These are phyloP conservation scores for Colletotrichum sp. DNA, from an alignment of 2,329 filamentous ascomycete genomes.

Conservation along the genomic window DNA sequence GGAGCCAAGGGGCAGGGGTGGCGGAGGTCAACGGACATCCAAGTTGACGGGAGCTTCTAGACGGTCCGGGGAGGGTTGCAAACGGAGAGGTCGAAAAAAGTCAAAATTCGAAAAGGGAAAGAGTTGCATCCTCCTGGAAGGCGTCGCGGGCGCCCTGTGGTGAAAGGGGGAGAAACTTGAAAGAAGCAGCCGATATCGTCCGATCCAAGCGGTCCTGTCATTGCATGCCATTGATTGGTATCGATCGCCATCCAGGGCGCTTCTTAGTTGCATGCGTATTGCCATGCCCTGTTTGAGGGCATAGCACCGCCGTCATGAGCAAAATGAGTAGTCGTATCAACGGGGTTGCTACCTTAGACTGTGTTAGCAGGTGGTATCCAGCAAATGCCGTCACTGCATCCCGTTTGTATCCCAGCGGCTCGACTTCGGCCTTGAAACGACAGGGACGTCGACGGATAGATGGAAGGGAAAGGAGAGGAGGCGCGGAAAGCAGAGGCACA, in stretches of 20 bases:
- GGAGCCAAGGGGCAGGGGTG: slow-evolving; percentile 9
- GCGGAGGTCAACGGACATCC: background rate
- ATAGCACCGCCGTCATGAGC: background rate
- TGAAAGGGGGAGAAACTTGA: background rate
- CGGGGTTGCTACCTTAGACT: background rate
- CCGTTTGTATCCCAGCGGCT: background rate
- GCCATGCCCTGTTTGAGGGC: background rate
- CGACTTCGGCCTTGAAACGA: background rate
- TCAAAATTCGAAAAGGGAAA: slow-evolving; percentile 19
- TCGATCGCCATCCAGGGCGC: slow-evolving; percentile 10
- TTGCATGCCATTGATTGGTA: background rate
- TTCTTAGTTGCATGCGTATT: background rate
- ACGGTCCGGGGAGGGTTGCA: slow-evolving; percentile 17
- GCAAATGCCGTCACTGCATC: background rate
- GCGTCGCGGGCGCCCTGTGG: background rate
- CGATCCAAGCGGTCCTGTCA: background rate
- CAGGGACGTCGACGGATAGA: background rate
- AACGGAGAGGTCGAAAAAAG: slow-evolving; percentile 4
- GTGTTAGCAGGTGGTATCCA: slow-evolving; percentile 2
- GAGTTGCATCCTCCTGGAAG: background rate
- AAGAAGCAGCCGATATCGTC: background rate
- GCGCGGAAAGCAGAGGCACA: background rate
- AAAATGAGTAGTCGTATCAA: background rate
- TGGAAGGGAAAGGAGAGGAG: background rate
- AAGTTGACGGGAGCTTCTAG: slow-evolving; percentile 2